Evolutionary conservation across 148 eudicot genomes (phyloP), one percentile per base, ranked within the genome.

Genomic region (Persicaria tinctoria): DNA sequence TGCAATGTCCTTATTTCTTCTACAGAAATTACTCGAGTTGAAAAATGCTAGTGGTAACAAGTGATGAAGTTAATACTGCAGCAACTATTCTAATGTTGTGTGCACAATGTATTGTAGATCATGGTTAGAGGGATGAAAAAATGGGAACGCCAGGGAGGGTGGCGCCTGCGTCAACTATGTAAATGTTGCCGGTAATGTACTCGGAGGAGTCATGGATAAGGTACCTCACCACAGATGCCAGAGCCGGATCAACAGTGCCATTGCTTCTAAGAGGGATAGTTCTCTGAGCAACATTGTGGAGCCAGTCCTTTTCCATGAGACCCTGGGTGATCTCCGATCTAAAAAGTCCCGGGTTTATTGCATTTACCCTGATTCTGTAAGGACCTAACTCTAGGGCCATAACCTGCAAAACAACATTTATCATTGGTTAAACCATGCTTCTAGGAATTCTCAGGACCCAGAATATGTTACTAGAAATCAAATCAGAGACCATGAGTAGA

Each of bases 91-190:
- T 32, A 32, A 23, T 23, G 3, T 32, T 32, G 41, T 32, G 41
- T 32, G 41, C 41, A 32, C 41, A 2, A 32, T 32, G 41, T 2
- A 32, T 23, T 23, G 27, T 23, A 23, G 41, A 32, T 32, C 41
- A 46, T 45, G 53, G 38, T 63, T 80, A 91, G 13, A 89, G 89
- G 6, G 91, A 89, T 27, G 93, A 91, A 80, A 82, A 89, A 66
- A 89, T 83, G n/a, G 93, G 93, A 6, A 88, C 75, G 46, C 93
- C 93, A 0, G 93, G 86, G 51, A 91, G 72, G 11, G 89, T 83
- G 3, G 73, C 70, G 23, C 97, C 97, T 1, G 90, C 79, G 62
- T 91, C 91, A 17, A 82, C 93, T 14, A 89, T 85, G 78, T 78
- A 91, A 55, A 82, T 70, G 57, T 91, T 91, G 62, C 93, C 97